Evolutionary conservation across 2,329 filamentous ascomycete species (phyloP).

Genomic region (Arthrobotrys conoides): DNA sequence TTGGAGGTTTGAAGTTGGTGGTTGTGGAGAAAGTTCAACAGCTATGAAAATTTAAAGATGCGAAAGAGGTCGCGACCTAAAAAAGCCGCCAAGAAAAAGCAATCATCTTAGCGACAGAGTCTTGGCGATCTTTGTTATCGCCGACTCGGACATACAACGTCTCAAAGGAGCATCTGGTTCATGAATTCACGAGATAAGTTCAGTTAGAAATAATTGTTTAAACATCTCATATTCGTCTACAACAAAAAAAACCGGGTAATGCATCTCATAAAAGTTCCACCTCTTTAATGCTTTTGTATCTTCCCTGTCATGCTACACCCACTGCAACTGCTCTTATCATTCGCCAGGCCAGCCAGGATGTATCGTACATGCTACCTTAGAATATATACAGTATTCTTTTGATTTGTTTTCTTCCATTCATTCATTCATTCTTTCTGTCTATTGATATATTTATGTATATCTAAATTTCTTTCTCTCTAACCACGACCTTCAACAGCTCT

Average conservation of each 20-base stretch:
- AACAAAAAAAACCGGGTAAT: constrained; percentile 1
- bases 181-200: no score
- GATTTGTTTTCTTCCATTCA: constrained; percentile 1
- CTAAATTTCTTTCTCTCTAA: background rate
- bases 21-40: constrained; percentile 5
- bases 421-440: background rate
- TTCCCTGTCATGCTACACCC: constrained; percentile 30
- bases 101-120: background rate
- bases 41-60: constrained; percentile 37
- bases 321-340: constrained; percentile 18
- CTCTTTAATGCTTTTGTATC: constrained; percentile 19
- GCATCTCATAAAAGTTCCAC: constrained; percentile 26
- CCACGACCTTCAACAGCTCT: background rate
- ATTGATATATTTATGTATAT: background rate
- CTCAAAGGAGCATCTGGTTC: no score
- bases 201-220: background rate
- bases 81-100: constrained; percentile 22
- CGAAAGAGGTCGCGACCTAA: constrained; percentile 29
- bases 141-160: no score
- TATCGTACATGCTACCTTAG: constrained; percentile 47
- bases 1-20: constrained; percentile 19
- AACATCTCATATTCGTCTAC: constrained; percentile 24
- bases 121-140: no score
- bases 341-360: constrained; percentile 39
- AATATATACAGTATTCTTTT: constrained; percentile 48